phyloP scores from a whole-genome alignment of 192 early-diverging fungal species.

The Entophlyctis luteolus region DNA sequence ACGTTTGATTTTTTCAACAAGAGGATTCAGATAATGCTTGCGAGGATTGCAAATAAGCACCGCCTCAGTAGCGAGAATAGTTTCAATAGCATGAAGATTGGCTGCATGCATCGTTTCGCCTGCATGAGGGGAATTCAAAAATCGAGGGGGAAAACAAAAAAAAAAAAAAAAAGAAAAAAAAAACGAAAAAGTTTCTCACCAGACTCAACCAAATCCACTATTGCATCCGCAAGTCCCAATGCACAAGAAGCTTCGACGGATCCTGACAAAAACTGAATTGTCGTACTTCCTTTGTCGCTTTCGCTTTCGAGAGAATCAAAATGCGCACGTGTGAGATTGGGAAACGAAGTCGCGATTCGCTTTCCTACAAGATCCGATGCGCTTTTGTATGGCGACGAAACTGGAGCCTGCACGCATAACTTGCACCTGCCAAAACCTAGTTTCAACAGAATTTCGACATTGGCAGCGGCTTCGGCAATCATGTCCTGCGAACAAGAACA shows the following conservation, averaged over 20 bases:
- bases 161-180: too few species aligned
- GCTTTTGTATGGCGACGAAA: conserved; percentile 41
- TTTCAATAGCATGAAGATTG: conserved; percentile 86
- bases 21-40: conserved; percentile 66
- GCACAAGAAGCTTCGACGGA: conserved; percentile 96
- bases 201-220: conserved; percentile 60
- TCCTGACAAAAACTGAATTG: conserved; percentile 77
- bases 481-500: conserved; percentile 64
- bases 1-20: conserved; percentile 74
- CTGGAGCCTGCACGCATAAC: conserved; percentile 87
- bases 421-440: conserved; percentile 90
- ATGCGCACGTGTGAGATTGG: conserved; percentile 59
- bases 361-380: conserved; percentile 80
- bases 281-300: conserved; percentile 9
- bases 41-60: conserved; percentile 79
- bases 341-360: conserved; percentile 91
- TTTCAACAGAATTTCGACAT: conserved; percentile 59
- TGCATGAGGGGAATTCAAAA: too few species aligned
- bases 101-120: conserved; percentile 99
- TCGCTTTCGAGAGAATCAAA: conserved; percentile 76
- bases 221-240: conserved; percentile 94
- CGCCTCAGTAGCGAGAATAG: conserved; percentile 77
- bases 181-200: not conserved
- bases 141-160: too few species aligned
- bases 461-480: conserved; percentile 73